A percentile compares a stretch with the other conserved stretches of the same genome.
These are phyloP conservation scores for Exobasidium cylindrosporum DNA, from an alignment of 1,284 basidiomycete genomes.

Conservation along the genomic window DNA sequence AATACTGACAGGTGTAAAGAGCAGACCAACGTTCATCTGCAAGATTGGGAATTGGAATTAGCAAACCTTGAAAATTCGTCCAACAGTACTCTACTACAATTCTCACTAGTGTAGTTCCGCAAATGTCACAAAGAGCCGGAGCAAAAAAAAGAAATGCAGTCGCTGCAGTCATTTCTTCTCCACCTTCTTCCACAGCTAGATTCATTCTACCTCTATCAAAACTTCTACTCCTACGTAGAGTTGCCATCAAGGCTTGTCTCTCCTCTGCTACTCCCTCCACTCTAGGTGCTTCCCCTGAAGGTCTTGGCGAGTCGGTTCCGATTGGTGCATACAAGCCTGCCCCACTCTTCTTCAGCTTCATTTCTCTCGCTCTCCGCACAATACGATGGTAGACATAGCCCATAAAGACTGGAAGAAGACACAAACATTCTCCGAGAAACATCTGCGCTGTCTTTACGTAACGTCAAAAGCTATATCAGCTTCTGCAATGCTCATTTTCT, in stretches of 20 bases:
- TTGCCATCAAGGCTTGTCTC: constrained; percentile 7
- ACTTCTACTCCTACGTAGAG: background rate
- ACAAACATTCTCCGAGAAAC: constrained; percentile 57
- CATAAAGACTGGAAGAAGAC: constrained; percentile 37
- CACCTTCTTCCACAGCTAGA: constrained; percentile 17
- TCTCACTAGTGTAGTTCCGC: constrained; percentile 70
- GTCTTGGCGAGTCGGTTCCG: background rate
- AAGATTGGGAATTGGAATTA: too few relatives aligned
- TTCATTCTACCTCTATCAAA: background rate
- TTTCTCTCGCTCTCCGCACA: background rate
- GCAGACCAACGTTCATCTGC: constrained; percentile 83
- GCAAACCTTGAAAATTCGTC: constrained; percentile 59
- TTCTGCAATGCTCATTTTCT: too few relatives aligned
- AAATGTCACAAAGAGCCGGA: constrained; percentile 82
- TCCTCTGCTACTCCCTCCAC: background rate
- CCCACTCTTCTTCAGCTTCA: background rate
- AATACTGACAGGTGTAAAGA: constrained; percentile 94
- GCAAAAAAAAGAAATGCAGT: constrained; percentile 68
- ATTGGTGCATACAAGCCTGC: background rate
- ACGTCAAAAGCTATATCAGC: background rate
- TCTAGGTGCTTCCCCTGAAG: background rate
- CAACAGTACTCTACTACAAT: constrained; percentile 55
- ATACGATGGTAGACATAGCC: background rate
- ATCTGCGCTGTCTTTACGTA: constrained; percentile 51
- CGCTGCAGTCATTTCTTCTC: constrained; percentile 26